Conservation (phyloP, 2,329 filamentous ascomycete species). For the Ambrosiella cleistominuta region DNA sequence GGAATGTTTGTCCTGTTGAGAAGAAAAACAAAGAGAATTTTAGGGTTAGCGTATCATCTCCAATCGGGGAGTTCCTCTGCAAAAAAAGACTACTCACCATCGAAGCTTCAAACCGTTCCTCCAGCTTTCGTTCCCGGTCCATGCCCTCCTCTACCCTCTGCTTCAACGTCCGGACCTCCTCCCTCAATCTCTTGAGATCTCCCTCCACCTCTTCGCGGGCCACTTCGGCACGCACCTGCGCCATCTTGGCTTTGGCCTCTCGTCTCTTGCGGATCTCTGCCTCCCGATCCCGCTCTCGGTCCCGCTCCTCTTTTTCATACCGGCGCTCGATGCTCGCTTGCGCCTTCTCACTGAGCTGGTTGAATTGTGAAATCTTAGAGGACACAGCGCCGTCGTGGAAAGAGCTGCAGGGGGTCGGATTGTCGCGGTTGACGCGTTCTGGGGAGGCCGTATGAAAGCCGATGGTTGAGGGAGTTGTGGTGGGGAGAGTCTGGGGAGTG, state of each 20-base stretch:
- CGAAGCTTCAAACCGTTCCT: conserved; percentile 48
- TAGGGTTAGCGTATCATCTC: no score
- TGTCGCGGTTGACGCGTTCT: conserved; percentile 39
- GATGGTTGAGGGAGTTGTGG: neutral
- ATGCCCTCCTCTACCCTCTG: conserved; percentile 46
- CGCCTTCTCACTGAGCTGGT: conserved; percentile 43
- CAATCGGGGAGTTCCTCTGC: no score
- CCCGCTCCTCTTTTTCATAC: neutral
- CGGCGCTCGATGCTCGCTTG: conserved; percentile 38
- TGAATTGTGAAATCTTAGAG: conserved; percentile 56
- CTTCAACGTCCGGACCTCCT: conserved; percentile 39
- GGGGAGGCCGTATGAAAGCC: conserved; percentile 41
- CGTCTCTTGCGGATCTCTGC: neutral
- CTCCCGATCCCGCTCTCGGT: neutral
- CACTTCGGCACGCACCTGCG: conserved; percentile 47
- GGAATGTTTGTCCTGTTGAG: conserved; percentile 45
- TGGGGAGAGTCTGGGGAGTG: neutral
- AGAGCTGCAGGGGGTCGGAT: conserved; percentile 22
- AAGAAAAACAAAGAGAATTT: no score
- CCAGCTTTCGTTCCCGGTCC: conserved; percentile 47
- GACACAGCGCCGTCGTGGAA: conserved; percentile 43
- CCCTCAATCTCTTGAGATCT: conserved; percentile 45
- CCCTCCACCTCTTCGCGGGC: conserved; percentile 54
- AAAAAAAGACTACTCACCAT: conserved; percentile 35
- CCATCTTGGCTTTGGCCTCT: conserved; percentile 29